Evolutionary conservation across 1,139 yeast species (phyloP).

Genomic region (Candida labiduridarum): DNA sequence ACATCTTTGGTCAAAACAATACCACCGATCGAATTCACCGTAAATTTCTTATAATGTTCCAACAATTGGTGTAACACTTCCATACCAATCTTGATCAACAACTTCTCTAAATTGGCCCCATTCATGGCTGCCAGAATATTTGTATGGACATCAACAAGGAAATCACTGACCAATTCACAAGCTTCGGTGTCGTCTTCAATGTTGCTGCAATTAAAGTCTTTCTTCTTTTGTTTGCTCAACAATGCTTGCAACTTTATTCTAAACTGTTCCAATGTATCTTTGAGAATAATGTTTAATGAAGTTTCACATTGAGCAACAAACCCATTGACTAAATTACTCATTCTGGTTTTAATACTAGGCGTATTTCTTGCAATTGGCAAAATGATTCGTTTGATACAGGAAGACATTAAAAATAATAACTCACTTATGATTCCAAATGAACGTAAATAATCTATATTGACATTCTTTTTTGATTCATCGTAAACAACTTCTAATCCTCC

Average conservation of each 20-base stretch:
- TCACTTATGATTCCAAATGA: constrained; percentile 62
- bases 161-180: constrained; percentile 62
- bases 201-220: constrained; percentile 40
- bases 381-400: constrained; percentile 70
- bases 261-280: constrained; percentile 55
- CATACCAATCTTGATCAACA: constrained; percentile 62
- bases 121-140: constrained; percentile 40
- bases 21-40: constrained; percentile 83
- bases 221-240: constrained; percentile 47
- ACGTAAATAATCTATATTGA: constrained; percentile 44
- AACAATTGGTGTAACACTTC: constrained; percentile 61
- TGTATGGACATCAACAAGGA: constrained; percentile 50
- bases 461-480: constrained; percentile 25
- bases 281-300: constrained; percentile 66
- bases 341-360: constrained; percentile 62
- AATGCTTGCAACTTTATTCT: constrained; percentile 50
- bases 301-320: constrained; percentile 70
- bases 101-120: constrained; percentile 54
- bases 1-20: constrained; percentile 83
- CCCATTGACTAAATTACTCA: constrained; percentile 66
- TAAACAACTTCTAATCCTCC: constrained; percentile 75
- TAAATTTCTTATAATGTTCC: constrained; percentile 74
- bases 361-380: constrained; percentile 70
- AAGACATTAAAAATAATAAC: constrained; percentile 66
- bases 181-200: constrained; percentile 71